Evolutionary conservation across 257 asterid genomes (phyloP).

Genomic region (Jacaranda copaia): DNA sequence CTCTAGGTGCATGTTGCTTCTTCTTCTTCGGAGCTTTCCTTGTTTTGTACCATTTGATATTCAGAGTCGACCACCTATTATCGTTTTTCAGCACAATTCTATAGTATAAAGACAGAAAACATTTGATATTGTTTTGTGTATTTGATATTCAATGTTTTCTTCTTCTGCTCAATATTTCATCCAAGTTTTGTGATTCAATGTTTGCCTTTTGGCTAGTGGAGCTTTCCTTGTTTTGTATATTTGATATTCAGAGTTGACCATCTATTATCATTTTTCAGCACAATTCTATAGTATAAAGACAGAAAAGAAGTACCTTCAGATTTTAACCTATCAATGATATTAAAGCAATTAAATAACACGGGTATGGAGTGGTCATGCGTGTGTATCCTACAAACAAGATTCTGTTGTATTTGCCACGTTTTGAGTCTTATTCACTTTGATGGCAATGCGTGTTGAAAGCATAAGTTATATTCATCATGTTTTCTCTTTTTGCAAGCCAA

Average conservation of each 20-base stretch:
- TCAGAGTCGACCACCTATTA: too few species aligned
- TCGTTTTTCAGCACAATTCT: too few species aligned
- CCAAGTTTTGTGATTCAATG: not conserved
- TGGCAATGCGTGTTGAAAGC: not conserved
- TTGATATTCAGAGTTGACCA: conserved; percentile 1
- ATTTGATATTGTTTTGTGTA: too few species aligned
- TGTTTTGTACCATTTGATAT: too few species aligned
- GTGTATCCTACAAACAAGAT: conserved; percentile 21
- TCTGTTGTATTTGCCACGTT: conserved; percentile 10
- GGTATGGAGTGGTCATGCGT: not conserved
- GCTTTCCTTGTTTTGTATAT: conserved; percentile 1
- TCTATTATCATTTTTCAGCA: conserved; percentile 4
- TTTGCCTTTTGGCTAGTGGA: not conserved
- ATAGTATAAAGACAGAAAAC: too few species aligned
- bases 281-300: not conserved
- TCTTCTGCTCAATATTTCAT: not conserved
- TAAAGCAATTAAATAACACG: not conserved
- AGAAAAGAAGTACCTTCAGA: not conserved
- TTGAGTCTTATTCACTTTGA: conserved; percentile 20
- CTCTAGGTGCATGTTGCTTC: not conserved
- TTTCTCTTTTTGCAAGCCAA: not conserved
- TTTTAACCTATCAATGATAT: conserved; percentile 12
- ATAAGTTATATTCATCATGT: not conserved
- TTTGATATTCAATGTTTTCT: too few species aligned
- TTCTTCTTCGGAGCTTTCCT: too few species aligned